Base-by-base conservation (phyloP, 345 rosid genomes). In the Microthlaspi erraticum region DNA sequence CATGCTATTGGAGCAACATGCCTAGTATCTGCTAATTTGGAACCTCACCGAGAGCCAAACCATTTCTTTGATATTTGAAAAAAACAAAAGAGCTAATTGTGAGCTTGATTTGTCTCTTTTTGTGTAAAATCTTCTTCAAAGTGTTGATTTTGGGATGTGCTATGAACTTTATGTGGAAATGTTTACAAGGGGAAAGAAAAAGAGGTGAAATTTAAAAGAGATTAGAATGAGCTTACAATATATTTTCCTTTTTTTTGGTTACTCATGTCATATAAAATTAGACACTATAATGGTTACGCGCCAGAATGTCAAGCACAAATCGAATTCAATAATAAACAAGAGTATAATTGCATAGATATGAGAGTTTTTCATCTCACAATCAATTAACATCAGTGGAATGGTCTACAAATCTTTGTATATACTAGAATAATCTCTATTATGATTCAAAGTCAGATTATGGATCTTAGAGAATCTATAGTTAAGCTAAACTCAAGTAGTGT, bases 1-100 rank as follows among this genome's bases (percentile, higher is more conserved):
- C 87, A 32, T 70, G 78, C 42, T 61, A 71, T 38, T 87, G 89
- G 91, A 80, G 81, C 60, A 86, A 83, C 80, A 79, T 89, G 86
- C 96, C 92, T 26, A 60, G 84, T 32, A 83, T 90, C 61, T 82
- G 84, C 77, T 83, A 23, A 61, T 26, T 17, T 68, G 74, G 55
- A 51, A 32, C 39, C 32, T 43, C 60, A 11, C 4, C 67, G 32
- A 49, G 54, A 51, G 73, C 18, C 33, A 10, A 39, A 41, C 23
- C 67, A 59, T 59, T 65, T 66, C 17, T 57, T 49, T 73, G 41
- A 29, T 60, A 41, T 50, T 66, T 60, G 61, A 16, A 33, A 50
- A 39, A 9, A 39, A 20, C 3, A 9, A 53, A 10, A 60, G 8
- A 39, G 60, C 66, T 60, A 74, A 74, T 52, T 74, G 48, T 66